phyloP scores from a whole-genome alignment of 306 rosid species.

The Vigna angularis region DNA sequence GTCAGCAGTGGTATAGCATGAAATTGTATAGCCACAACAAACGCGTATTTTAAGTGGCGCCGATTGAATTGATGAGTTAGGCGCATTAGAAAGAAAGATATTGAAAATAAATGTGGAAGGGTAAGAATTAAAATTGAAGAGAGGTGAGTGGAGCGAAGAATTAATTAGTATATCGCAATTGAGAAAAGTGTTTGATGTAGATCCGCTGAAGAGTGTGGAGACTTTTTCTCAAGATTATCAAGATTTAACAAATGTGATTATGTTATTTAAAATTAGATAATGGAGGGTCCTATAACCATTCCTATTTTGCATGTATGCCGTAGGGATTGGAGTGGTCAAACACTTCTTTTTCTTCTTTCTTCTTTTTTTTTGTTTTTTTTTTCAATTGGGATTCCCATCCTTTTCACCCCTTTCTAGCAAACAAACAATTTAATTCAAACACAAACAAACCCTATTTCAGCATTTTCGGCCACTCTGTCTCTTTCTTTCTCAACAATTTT shows the following conservation, averaged over 20 bases:
- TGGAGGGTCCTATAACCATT: conserved; percentile 46
- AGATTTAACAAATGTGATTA: conserved; percentile 26
- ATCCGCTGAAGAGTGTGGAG: not conserved
- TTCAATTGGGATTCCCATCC: conserved; percentile 66
- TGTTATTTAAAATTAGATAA: not conserved
- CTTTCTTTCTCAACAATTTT: conserved; percentile 10
- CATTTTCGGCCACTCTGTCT: conserved; percentile 53
- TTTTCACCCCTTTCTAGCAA: conserved; percentile 59
- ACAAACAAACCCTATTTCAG: conserved; percentile 58
- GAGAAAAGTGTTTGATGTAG: conserved; percentile 23
- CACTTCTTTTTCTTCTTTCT: conserved; percentile 15
- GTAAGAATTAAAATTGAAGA: too few relatives aligned
- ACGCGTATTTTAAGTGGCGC: too few relatives aligned
- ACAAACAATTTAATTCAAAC: conserved; percentile 46
- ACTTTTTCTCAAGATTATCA: conserved; percentile 20
- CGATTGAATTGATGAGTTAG: too few relatives aligned
- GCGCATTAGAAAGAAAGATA: too few relatives aligned
- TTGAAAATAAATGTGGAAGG: too few relatives aligned
- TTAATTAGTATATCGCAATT: not conserved
- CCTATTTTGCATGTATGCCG: conserved; percentile 44
- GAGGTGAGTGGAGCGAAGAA: conserved; percentile 15
- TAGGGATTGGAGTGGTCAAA: conserved; percentile 72
- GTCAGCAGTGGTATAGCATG: too few relatives aligned
- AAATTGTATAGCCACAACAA: too few relatives aligned
- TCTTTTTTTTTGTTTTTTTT: not conserved